Conservation (phyloP, 768 basidiomycete genomes). For the Agrocybe pediades region DNA sequence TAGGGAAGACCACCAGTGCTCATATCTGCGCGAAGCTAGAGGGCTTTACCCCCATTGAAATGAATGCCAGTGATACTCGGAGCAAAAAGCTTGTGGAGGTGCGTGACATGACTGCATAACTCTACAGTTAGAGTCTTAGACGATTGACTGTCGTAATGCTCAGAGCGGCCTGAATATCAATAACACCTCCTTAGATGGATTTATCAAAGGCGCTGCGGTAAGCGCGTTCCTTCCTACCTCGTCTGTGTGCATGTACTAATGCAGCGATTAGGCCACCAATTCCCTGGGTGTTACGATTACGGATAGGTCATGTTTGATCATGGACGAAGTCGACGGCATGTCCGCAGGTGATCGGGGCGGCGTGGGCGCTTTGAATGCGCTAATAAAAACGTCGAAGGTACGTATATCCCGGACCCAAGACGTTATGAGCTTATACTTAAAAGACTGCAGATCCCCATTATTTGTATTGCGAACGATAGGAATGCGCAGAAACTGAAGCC, state of each 20-base stretch:
- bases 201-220: conserved; percentile 63
- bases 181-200: conserved; percentile 88
- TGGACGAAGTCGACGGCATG: conserved; percentile 99
- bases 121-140: background rate
- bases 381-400: conserved; percentile 94
- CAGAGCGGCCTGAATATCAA: conserved; percentile 90
- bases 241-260: background rate
- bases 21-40: conserved; percentile 90
- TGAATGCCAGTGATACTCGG: conserved; percentile 94
- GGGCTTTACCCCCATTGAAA: conserved; percentile 90
- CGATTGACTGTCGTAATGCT: background rate
- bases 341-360: conserved; percentile 97
- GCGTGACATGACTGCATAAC: conserved; percentile 10
- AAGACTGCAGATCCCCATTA: conserved; percentile 79
- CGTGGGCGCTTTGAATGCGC: conserved; percentile 86
- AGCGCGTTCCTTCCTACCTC: conserved; percentile 11
- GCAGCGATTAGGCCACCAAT: conserved; percentile 46
- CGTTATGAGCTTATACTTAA: background rate
- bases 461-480: conserved; percentile 95
- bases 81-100: conserved; percentile 98
- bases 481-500: conserved; percentile 92
- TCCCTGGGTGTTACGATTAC: conserved; percentile 75
- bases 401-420: background rate
- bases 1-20: conserved; percentile 96
- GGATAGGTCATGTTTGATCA: conserved; percentile 85